Evolutionary conservation across 805 yeast genomes (phyloP).

Genomic region (Lipomyces spencermartinsiae): DNA sequence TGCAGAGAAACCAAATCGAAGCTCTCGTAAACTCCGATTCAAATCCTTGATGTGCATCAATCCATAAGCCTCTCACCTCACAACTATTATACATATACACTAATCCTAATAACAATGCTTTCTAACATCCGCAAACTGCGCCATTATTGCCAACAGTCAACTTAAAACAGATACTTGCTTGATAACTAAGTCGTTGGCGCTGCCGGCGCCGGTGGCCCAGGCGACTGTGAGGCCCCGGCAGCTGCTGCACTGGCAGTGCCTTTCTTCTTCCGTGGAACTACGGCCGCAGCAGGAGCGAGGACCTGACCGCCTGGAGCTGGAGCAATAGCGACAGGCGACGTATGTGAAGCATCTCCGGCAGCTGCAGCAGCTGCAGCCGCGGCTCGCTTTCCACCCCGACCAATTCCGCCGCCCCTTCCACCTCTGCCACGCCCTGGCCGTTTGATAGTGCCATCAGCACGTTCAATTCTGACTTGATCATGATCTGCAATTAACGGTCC

Average conservation of each 20-base stretch:
- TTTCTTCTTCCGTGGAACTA: constrained; percentile 1
- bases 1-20: background rate
- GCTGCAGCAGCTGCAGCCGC: constrained; percentile 18
- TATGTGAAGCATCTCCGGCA: constrained; percentile 4
- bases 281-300: constrained; percentile 11
- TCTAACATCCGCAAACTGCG: background rate
- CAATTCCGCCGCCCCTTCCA: constrained; percentile 20
- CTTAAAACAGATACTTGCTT: background rate
- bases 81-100: background rate
- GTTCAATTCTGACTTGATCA: constrained; percentile 54
- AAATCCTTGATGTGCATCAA: background rate
- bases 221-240: background rate
- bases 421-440: constrained; percentile 34
- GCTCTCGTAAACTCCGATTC: background rate
- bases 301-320: constrained; percentile 20
- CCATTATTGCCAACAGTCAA: background rate
- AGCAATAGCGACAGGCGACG: constrained; percentile 22
- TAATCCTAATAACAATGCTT: background rate
- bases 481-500: constrained; percentile 83
- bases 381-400: constrained; percentile 11
- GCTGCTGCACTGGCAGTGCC: background rate
- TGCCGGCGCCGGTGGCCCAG: constrained; percentile 3
- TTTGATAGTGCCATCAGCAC: constrained; percentile 54
- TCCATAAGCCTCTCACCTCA: background rate
- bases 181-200: background rate